Percentiles rank a stretch among this genome's conserved stretches.
phyloP scores from a whole-genome alignment of 768 basidiomycete genomes.

The Pholiota conissans region DNA sequence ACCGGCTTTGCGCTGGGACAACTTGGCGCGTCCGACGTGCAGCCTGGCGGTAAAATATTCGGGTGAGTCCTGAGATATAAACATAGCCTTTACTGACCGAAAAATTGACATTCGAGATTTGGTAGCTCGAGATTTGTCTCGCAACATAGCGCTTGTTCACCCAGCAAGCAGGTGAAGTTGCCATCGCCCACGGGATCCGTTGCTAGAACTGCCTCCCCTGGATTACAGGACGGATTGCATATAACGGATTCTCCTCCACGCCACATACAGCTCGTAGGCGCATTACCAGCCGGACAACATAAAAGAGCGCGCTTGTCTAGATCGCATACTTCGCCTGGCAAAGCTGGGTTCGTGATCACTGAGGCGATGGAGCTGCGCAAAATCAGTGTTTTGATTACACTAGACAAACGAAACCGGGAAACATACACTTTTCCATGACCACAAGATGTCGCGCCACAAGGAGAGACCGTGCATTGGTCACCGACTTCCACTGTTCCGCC shows the following conservation, averaged over 20 bases:
- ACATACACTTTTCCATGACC: slow-evolving; percentile 1
- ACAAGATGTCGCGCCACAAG: neutral
- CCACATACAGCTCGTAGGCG: neutral
- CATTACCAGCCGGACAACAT: neutral
- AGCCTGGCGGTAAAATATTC: neutral
- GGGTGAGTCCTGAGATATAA: neutral
- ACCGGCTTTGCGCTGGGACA: neutral
- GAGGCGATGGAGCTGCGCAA: neutral
- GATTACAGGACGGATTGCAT: neutral
- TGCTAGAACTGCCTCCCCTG: neutral
- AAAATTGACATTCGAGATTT: neutral
- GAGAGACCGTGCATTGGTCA: slow-evolving; percentile 9
- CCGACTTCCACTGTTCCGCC: slow-evolving; percentile 6
- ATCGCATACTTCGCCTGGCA: neutral
- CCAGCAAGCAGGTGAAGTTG: neutral
- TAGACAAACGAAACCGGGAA: no score
- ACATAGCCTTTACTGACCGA: neutral
- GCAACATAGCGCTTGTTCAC: slow-evolving; percentile 1
- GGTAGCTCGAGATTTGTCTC: neutral
- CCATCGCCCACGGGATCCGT: neutral
- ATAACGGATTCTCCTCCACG: neutral
- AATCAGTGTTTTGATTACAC: neutral
- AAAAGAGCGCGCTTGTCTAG: neutral
- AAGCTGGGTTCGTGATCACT: neutral
- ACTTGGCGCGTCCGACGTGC: neutral